These are phyloP conservation scores for Rhodotorula sp. DNA, from an alignment of 1,284 basidiomycete species.

Conservation along the genomic window DNA sequence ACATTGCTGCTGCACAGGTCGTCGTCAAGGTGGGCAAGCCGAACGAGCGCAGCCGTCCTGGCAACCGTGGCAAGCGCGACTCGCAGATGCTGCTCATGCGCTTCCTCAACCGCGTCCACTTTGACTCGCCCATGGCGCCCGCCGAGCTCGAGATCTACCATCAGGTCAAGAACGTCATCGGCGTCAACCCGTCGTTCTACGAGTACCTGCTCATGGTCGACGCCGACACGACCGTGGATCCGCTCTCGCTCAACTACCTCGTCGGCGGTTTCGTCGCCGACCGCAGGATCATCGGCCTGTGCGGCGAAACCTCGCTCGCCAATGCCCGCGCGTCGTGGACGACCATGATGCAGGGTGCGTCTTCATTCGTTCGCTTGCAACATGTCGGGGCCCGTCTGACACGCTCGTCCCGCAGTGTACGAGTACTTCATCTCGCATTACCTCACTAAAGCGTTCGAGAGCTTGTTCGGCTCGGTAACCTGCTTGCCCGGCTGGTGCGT, in stretches of 20 bases:
- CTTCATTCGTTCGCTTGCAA: neutral
- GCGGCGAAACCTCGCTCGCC: conserved; percentile 90
- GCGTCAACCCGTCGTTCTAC: conserved; percentile 97
- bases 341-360: conserved; percentile 91
- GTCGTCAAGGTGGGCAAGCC: conserved; percentile 97
- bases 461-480: conserved; percentile 93
- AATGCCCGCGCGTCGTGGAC: conserved; percentile 93
- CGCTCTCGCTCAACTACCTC: conserved; percentile 39
- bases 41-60: conserved; percentile 85
- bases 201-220: conserved; percentile 96
- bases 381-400: no score
- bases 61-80: conserved; percentile 95
- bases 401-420: conserved; percentile 65
- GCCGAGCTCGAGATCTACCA: conserved; percentile 97
- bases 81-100: conserved; percentile 96
- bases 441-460: conserved; percentile 97
- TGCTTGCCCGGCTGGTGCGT: conserved; percentile 75
- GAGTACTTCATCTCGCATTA: conserved; percentile 97
- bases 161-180: conserved; percentile 99
- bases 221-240: conserved; percentile 73
- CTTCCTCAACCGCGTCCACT: conserved; percentile 97
- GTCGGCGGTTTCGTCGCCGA: conserved; percentile 42
- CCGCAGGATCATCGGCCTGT: conserved; percentile 76
- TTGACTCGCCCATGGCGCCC: conserved; percentile 93
- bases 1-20: conserved; percentile 56